Percentiles rank a stretch among this genome's conserved stretches.
Evolutionary conservation across 306 rosid species (phyloP).

Genomic region (Dryas octopetala): DNA sequence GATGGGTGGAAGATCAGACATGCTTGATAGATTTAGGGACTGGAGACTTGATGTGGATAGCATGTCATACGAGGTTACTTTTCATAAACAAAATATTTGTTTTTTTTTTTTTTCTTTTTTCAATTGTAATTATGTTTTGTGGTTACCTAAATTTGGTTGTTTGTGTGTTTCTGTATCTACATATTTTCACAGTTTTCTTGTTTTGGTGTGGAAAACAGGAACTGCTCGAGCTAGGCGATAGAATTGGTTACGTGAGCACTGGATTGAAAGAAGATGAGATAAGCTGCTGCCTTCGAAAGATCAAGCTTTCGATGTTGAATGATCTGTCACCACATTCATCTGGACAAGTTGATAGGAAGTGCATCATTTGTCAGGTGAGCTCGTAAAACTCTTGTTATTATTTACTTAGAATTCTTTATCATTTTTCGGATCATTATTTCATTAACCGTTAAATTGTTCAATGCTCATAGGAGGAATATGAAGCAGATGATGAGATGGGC

Average conservation of each 20-base stretch:
- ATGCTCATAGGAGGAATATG: conserved; percentile 79
- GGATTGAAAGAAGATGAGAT: conserved; percentile 88
- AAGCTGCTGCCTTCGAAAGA: conserved; percentile 51
- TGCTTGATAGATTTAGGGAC: conserved; percentile 72
- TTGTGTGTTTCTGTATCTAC: neutral
- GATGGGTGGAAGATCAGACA: conserved; percentile 67
- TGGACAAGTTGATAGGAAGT: conserved; percentile 58
- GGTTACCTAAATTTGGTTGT: neutral
- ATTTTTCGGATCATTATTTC: neutral
- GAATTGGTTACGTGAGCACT: conserved; percentile 84
- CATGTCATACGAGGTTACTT: conserved; percentile 85
- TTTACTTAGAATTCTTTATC: neutral
- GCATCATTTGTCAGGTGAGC: conserved; percentile 91
- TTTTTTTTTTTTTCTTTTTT: neutral
- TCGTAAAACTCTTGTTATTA: conserved; percentile 3
- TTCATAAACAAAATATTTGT: neutral
- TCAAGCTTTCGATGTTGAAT: conserved; percentile 39
- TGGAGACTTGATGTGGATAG: conserved; percentile 90
- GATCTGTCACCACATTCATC: conserved; percentile 44
- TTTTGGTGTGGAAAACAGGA: conserved; percentile 45
- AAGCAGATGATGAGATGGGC: conserved; percentile 80
- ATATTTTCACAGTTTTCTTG: conserved; percentile 5
- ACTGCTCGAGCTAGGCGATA: conserved; percentile 86
- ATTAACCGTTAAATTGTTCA: neutral
- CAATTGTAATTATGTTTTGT: neutral